A percentile compares a stretch with the other conserved stretches of the same genome.
Evolutionary conservation across 192 early-diverging fungal species (phyloP).

Genomic region (Backusella westeae): DNA sequence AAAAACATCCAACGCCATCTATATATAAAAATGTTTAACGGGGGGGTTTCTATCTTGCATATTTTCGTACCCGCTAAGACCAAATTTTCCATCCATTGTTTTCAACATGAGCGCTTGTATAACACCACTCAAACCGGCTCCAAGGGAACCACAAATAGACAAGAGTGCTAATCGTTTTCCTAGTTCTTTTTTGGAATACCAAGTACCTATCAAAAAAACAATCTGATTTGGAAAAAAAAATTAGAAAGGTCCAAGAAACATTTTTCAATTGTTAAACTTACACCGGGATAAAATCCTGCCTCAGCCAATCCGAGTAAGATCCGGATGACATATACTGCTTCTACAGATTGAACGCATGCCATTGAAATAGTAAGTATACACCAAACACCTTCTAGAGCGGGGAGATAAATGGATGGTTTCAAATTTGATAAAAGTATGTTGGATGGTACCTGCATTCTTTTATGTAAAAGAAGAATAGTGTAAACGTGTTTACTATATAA

Average conservation of each 20-base stretch:
- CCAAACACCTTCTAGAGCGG: slow-evolving; percentile 31
- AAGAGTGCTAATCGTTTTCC: slow-evolving; percentile 34
- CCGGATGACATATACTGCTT: slow-evolving; percentile 31
- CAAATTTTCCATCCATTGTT: slow-evolving; percentile 29
- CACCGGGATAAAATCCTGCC: slow-evolving; percentile 41
- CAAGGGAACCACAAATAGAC: slow-evolving; percentile 30
- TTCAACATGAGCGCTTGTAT: slow-evolving; percentile 30
- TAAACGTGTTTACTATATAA: no score
- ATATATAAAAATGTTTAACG: background rate
- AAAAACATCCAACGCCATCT: slow-evolving; percentile 42
- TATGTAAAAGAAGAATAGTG: background rate
- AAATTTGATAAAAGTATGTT: slow-evolving; percentile 33
- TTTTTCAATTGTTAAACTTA: slow-evolving; percentile 11
- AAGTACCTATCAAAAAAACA: slow-evolving; percentile 35
- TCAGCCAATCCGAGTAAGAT: slow-evolving; percentile 35
- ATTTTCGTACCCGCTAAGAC: slow-evolving; percentile 32
- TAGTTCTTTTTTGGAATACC: slow-evolving; percentile 39
- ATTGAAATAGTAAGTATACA: slow-evolving; percentile 38
- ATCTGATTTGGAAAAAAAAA: slow-evolving; percentile 11
- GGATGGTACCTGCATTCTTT: slow-evolving; percentile 38
- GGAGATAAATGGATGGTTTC: slow-evolving; percentile 33
- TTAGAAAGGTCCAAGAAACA: background rate
- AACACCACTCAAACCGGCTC: slow-evolving; percentile 26
- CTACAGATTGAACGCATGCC: slow-evolving; percentile 31
- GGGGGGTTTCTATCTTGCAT: background rate